Conservation (phyloP, 768 basidiomycete genomes). For the Candolleomyces efflorescens region DNA sequence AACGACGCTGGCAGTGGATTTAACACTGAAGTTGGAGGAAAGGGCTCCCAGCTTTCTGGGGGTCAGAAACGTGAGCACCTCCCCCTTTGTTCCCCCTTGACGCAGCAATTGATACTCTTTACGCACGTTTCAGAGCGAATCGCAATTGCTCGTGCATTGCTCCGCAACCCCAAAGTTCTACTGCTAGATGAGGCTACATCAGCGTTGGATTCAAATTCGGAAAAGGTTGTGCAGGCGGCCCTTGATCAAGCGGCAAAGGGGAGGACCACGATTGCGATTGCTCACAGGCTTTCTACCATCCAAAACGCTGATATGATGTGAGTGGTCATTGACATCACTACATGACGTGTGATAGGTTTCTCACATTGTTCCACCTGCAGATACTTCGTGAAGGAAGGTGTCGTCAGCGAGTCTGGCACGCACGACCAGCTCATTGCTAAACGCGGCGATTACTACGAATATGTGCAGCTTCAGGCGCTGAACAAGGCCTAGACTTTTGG, state of each 20-base stretch:
- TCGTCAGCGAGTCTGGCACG: constrained; percentile 72
- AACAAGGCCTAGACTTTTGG: background rate
- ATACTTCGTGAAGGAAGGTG: constrained; percentile 77
- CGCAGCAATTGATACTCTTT: constrained; percentile 25
- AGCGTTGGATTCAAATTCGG: constrained; percentile 77
- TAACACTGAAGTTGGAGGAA: constrained; percentile 79
- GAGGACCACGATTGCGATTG: constrained; percentile 85
- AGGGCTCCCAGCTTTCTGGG: constrained; percentile 76
- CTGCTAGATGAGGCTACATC: constrained; percentile 80
- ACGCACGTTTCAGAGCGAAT: constrained; percentile 34
- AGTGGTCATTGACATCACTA: constrained; percentile 17
- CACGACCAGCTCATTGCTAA: constrained; percentile 65
- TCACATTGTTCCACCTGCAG: constrained; percentile 26
- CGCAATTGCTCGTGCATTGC: constrained; percentile 78
- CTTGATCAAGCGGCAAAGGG: constrained; percentile 84
- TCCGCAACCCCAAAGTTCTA: constrained; percentile 77
- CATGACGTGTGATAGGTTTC: background rate
- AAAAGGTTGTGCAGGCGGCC: constrained; percentile 86
- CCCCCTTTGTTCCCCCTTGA: no score
- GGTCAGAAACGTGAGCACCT: constrained; percentile 62
- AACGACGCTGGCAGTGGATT: constrained; percentile 45
- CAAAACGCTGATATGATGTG: constrained; percentile 84
- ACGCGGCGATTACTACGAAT: constrained; percentile 65
- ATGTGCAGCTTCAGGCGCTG: constrained; percentile 69
- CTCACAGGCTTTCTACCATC: constrained; percentile 82